A percentile compares a stretch with the other conserved stretches of the same genome.
Evolutionary conservation across 352 stramenopile species (phyloP).

Genomic region (Pythium graminicola): DNA sequence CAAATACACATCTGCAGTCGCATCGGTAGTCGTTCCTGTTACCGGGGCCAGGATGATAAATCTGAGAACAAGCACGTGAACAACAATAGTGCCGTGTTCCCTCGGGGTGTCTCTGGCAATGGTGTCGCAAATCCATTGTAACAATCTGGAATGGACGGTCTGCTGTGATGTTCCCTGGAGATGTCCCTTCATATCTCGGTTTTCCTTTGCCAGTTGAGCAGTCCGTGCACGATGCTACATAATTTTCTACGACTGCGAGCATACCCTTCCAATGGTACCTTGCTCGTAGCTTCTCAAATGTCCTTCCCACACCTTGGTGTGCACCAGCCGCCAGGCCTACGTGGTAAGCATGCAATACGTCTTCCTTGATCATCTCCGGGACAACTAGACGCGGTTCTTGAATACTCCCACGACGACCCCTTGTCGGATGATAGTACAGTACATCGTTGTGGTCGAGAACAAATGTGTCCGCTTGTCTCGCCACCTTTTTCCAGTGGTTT

Average conservation of each 20-base stretch:
- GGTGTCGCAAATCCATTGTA: slow-evolving; percentile 9
- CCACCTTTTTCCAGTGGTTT: neutral
- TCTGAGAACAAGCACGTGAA: slow-evolving; percentile 6
- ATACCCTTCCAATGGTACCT: slow-evolving; percentile 7
- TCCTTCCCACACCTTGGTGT: slow-evolving; percentile 8
- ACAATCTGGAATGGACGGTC: slow-evolving; percentile 1
- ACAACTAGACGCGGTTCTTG: neutral
- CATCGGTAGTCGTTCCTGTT: neutral
- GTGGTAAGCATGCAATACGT: slow-evolving; percentile 10
- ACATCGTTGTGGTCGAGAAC: neutral
- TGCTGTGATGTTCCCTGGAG: slow-evolving; percentile 1
- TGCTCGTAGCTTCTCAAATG: neutral
- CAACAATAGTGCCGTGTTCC: slow-evolving; percentile 2
- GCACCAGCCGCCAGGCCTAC: neutral
- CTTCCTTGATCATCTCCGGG: neutral
- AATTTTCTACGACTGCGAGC: slow-evolving; percentile 4
- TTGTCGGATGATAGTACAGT: slow-evolving; percentile 1
- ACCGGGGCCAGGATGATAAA: slow-evolving; percentile 6
- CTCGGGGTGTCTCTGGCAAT: neutral
- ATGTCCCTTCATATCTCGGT: slow-evolving; percentile 1
- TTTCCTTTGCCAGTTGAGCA: slow-evolving; percentile 11
- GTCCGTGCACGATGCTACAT: slow-evolving; percentile 4
- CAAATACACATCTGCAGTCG: slow-evolving; percentile 21
- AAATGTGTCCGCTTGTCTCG: neutral
- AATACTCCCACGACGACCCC: too few relatives aligned